Evolutionary conservation across 1,139 yeast genomes (phyloP), one percentile per base, ranked within the genome.

Genomic region (Yamadazyma sp.): DNA sequence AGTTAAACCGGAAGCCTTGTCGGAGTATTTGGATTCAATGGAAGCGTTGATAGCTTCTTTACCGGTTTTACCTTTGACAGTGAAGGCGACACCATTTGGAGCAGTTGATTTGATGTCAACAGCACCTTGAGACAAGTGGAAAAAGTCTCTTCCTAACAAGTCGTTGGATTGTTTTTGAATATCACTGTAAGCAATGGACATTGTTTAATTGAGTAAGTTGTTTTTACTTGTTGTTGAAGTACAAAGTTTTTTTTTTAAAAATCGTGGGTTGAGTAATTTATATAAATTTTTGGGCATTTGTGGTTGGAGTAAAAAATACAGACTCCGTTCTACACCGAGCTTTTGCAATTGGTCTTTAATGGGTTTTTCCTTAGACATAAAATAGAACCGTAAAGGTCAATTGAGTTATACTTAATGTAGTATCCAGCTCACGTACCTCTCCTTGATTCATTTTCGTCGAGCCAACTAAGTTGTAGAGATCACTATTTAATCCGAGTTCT

Each of bases 51-150:
- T 81, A 57, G 92, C 74, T 61, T 83, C 87, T 71, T 81, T 81
- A 61, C 83, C 78, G 56, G 94, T 83, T 75, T 87, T 88, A 66
- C 96, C 97, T 77, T 87, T 88, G 62, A 88, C 89, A 59, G 95
- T 81, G 81, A 92, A 92, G 45, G 89, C 79, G 46, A 92, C 97
- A 56, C 98, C 98, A 66, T 89, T 91, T 66, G 97, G 96, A 57
- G 98, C 96, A 55, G 79, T 79, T 54, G 98, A 83, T 77, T 87
- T 86, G 61, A 91, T 83, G 62, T 88, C 96, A 56, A 92, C 79
- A 47, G 94, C 73, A 53, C 94, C 94, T 50, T 92, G 86, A 53
- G 94, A 74, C 56, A 79, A 73, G 76, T 91, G 98, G 85, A 78
- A 94, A 81, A 88, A 92, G 70, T 92, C 98, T 71, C 77, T 85